Conservation (phyloP, 495 filamentous ascomycete genomes). For the Penicillium robsamsonii region DNA sequence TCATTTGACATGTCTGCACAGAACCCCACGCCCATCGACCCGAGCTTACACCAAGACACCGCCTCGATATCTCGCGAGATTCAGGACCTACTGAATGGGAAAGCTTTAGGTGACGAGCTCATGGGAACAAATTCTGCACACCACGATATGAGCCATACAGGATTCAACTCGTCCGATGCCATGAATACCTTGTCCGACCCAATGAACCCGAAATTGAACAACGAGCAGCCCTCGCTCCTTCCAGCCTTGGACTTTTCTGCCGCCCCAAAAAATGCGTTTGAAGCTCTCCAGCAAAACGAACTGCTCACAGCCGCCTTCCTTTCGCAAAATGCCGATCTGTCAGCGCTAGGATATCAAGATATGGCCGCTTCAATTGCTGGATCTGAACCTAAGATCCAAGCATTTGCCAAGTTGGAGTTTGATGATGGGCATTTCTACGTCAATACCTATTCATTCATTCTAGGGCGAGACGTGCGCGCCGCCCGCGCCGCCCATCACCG, state of each 20-base stretch:
- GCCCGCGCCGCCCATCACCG: constrained; percentile 50
- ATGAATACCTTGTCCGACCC: constrained; percentile 38
- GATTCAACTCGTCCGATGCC: constrained; percentile 19
- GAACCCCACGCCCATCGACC: constrained; percentile 9
- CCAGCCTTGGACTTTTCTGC: constrained; percentile 38
- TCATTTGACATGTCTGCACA: constrained; percentile 14
- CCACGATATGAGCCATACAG: constrained; percentile 11
- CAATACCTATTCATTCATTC: constrained; percentile 62
- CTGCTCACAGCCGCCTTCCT: constrained; percentile 43
- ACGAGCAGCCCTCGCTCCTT: constrained; percentile 42
- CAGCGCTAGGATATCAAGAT: constrained; percentile 44
- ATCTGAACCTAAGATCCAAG: constrained; percentile 53
- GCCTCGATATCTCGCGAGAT: constrained; percentile 18
- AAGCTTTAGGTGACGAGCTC: constrained; percentile 18
- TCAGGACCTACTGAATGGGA: constrained; percentile 22
- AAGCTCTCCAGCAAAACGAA: constrained; percentile 44
- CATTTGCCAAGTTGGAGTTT: constrained; percentile 70
- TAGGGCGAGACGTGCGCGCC: constrained; percentile 64
- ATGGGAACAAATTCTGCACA: constrained; percentile 16
- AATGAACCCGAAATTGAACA: constrained; percentile 30
- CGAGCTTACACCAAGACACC: constrained; percentile 13
- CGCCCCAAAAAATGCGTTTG: constrained; percentile 37
- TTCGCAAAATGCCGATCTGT: constrained; percentile 40
- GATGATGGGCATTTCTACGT: constrained; percentile 71
- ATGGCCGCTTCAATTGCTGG: constrained; percentile 38